Evolutionary conservation across 1,139 yeast genomes (phyloP), one percentile per base, ranked within the genome.

Genomic region (Blastobotrys proliferans): DNA sequence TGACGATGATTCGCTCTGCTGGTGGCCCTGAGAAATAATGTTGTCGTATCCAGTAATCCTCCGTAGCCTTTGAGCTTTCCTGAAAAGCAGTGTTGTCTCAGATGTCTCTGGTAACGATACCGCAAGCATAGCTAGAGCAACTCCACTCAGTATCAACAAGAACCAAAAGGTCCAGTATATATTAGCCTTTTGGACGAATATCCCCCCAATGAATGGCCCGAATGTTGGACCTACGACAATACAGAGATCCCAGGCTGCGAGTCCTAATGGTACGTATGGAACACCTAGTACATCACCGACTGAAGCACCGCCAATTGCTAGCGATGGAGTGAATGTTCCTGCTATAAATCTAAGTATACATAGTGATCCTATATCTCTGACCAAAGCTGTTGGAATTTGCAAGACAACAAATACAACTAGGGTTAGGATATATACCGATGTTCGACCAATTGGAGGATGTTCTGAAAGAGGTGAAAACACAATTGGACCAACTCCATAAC

Each of bases 241-340:
- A 62, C 64, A 77, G 46, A 53, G 71, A 59, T 74, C 77, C 81
- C 69, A 77, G 44, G 67, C 60, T 39, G 58, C 78, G 55, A 69
- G 34, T 53, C 64, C 78, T 21, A 80, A 47, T 1, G 54, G 56
- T 24, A 49, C n/a, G 13, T 34, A 26, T 6, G 52, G 50, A 81
- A 48, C 47, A 26, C 45, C 35, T 2, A 55, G 41, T 18, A 62
- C 48, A 63, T 88, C 97, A 46, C 83, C 73, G 48, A 87, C 75
- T 3, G 94, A 79, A 47, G 95, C 97, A 46, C 90, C 94, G 10
- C 92, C 95, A 52, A 85, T 79, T 3, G 94, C 81, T 58, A 88
- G 70, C 0, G 94, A 88, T 4, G 96, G 96, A 0, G 94, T 85
- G 46, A 83, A 72, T 25, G 83, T 70, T 3, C 97, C 97, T 29